These are phyloP conservation scores for Cryphonectria naterciae DNA, from an alignment of 2,329 filamentous ascomycete species.

Conservation along the genomic window DNA sequence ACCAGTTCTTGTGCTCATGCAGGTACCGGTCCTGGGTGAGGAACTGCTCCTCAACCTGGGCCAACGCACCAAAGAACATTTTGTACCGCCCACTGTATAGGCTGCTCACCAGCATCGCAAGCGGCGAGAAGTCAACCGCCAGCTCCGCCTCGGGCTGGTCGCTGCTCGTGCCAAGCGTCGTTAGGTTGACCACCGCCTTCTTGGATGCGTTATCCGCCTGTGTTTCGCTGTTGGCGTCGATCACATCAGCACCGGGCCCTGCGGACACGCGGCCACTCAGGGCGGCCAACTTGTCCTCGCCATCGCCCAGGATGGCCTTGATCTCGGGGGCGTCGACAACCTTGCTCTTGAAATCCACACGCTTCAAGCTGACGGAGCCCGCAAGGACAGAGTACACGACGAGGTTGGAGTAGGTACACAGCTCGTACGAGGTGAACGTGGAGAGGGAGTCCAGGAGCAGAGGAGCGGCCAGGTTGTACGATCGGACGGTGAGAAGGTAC, in stretches of 20 bases:
- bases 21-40: conserved; percentile 93
- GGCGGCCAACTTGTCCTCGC: conserved; percentile 84
- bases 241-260: conserved; percentile 78
- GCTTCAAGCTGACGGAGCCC: conserved; percentile 90
- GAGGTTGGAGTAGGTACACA: conserved; percentile 93
- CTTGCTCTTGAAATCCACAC: conserved; percentile 98
- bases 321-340: conserved; percentile 98
- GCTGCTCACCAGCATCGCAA: conserved; percentile 86
- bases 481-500: conserved; percentile 88
- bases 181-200: conserved; percentile 83
- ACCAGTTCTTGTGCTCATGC: conserved; percentile 95
- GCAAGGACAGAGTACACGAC: conserved; percentile 96
- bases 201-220: conserved; percentile 55
- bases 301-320: conserved; percentile 90
- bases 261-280: conserved; percentile 80
- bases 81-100: conserved; percentile 94
- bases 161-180: conserved; percentile 71
- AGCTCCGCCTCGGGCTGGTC: conserved; percentile 79
- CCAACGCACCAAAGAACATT: conserved; percentile 88
- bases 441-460: conserved; percentile 95
- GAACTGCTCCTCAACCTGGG: conserved; percentile 90
- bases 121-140: conserved; percentile 84
- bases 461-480: conserved; percentile 86
- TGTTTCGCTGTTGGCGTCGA: conserved; percentile 60
- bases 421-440: conserved; percentile 97